Conservation (phyloP, 305 asterid genomes). For the Euphrasia arctica region DNA sequence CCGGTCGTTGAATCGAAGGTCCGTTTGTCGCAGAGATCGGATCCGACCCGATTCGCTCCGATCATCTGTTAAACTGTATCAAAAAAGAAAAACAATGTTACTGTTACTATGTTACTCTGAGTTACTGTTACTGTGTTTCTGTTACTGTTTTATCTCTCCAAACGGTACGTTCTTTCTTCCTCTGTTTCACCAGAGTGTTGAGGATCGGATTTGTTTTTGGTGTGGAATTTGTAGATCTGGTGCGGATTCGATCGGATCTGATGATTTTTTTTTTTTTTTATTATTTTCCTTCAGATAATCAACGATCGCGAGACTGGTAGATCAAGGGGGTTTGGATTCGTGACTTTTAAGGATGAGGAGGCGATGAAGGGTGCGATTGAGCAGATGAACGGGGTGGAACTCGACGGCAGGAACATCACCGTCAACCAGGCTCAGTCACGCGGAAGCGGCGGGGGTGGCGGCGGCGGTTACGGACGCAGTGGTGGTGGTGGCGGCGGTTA, state of each 20-base stretch:
- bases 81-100: slow-evolving; percentile 21
- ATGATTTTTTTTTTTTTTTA: neutral
- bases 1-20: slow-evolving; percentile 66
- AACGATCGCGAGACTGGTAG: slow-evolving; percentile 69
- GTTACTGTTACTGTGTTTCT: slow-evolving; percentile 39
- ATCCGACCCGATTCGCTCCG: slow-evolving; percentile 47
- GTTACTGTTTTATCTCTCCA: slow-evolving; percentile 39
- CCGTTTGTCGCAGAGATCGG: slow-evolving; percentile 68
- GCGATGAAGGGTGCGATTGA: slow-evolving; percentile 56
- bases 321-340: slow-evolving; percentile 69
- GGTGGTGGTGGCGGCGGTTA: slow-evolving; percentile 27
- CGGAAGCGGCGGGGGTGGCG: slow-evolving; percentile 50
- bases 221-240: slow-evolving; percentile 12
- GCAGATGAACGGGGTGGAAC: slow-evolving; percentile 60
- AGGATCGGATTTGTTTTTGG: slow-evolving; percentile 37
- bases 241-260: slow-evolving; percentile 20
- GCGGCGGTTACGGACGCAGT: slow-evolving; percentile 37
- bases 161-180: slow-evolving; percentile 60
- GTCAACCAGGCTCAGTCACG: slow-evolving; percentile 73
- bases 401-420: slow-evolving; percentile 63
- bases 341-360: slow-evolving; percentile 51
- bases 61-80: slow-evolving; percentile 21
- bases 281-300: slow-evolving; percentile 36
- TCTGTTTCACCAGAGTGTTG: slow-evolving; percentile 36
- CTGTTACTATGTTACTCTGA: slow-evolving; percentile 43